Evolutionary conservation across 306 rosid genomes (phyloP), one percentile per base, ranked within the genome.

Genomic region (Rosa multiflora): DNA sequence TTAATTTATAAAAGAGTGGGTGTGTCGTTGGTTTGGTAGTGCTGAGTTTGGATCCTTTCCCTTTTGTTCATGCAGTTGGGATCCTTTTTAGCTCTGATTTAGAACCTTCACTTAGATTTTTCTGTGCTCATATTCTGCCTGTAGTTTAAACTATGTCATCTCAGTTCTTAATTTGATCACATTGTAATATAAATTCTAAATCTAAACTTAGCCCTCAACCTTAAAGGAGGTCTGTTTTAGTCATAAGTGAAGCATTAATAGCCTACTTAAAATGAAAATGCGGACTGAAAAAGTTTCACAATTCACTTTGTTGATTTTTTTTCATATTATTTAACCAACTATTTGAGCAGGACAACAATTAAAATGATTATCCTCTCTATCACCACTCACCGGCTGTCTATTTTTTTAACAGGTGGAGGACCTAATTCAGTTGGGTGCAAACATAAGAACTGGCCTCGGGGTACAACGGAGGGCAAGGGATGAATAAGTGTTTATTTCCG

Each of bases 391-490:
- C 2, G 26, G 56, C 18, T 61, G 46, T 49, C 13, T 37, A 40
- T 14, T 52, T 32, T 67, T 1, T 64, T 66, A 37, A 32, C 79
- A 94, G 98, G 94, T 90, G 81, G 90, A 87, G 56, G 97, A 94
- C 84, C 63, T 89, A 44, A 42, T 92, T 64, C 84, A 83, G 81
- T 90, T 85, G 29, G 97, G 98, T 29, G 93, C 89, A 18, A 86
- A 84, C 81, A 85, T 92, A 74, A 92, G 98, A 70, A 82, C 81
- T 2, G 85, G 83, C 52, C 89, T 89, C 46, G 94, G 98, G 52
- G 35, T 90, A 72, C 92, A 79, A 74, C 84, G 83, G 67, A 88
- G 91, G 43, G 62, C 83, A 6, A 83, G 86, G 49, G 87, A 88
- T 44, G 76, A 90, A 46, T 81, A 23, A 74, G 18, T 51, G 10